Conservation (phyloP, 345 rosid species). For the Rhizophora apiculata region DNA sequence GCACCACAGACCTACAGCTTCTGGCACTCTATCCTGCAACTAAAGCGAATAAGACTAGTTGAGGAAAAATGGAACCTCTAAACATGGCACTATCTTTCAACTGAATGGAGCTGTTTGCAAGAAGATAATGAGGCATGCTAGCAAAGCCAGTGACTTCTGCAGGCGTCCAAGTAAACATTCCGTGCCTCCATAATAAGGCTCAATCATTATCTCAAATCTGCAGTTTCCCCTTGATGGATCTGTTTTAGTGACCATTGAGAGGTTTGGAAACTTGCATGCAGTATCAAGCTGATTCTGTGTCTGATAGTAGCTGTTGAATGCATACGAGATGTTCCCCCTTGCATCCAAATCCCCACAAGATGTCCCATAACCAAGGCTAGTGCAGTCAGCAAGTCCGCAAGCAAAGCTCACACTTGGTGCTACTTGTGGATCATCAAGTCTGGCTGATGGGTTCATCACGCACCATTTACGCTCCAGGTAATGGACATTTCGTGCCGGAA, state of each 20-base stretch:
- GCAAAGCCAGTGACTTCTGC: slow-evolving; percentile 17
- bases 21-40: too few species aligned
- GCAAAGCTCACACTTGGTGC: slow-evolving; percentile 76
- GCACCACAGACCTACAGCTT: too few species aligned
- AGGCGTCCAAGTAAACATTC: slow-evolving; percentile 11
- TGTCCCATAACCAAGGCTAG: slow-evolving; percentile 82
- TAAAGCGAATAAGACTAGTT: not conserved
- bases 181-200: slow-evolving; percentile 65
- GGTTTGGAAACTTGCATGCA: slow-evolving; percentile 77
- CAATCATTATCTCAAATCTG: slow-evolving; percentile 60
- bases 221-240: slow-evolving; percentile 64
- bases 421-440: slow-evolving; percentile 60
- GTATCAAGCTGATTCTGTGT: slow-evolving; percentile 59
- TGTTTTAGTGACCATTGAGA: slow-evolving; percentile 49
- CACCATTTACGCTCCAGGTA: slow-evolving; percentile 75
- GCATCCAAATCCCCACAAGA: slow-evolving; percentile 63
- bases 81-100: slow-evolving; percentile 8
- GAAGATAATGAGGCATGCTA: slow-evolving; percentile 28
- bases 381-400: slow-evolving; percentile 76
- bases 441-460: slow-evolving; percentile 58
- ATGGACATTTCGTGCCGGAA: slow-evolving; percentile 49
- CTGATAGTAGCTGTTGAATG: slow-evolving; percentile 92
- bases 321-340: slow-evolving; percentile 68
- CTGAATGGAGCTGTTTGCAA: slow-evolving; percentile 32
- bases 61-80: slow-evolving; percentile 19